Percentiles rank a stretch among this genome's conserved stretches.
These are phyloP conservation scores for Fusarium camptoceras DNA, from an alignment of 2,329 filamentous ascomycete species.

Conservation along the genomic window DNA sequence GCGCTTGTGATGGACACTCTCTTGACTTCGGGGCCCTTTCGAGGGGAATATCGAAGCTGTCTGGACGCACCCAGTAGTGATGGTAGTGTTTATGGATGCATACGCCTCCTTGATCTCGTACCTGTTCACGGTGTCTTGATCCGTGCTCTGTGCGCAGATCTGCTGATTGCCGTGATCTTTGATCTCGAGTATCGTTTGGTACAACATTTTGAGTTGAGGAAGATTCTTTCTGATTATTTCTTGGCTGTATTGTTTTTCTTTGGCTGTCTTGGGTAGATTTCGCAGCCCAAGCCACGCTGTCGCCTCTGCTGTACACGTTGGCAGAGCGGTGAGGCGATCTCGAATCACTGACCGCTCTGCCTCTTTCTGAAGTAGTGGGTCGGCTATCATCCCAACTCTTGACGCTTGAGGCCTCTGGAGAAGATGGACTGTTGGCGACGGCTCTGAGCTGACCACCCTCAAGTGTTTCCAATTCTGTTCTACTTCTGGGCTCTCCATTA, in stretches of 20 bases:
- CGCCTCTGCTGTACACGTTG: not conserved
- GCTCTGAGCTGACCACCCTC: not conserved
- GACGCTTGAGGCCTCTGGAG: conserved; percentile 5
- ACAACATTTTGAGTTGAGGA: conserved; percentile 19
- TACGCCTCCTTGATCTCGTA: conserved; percentile 46
- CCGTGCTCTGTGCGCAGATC: conserved; percentile 40
- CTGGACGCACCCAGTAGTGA: conserved; percentile 67
- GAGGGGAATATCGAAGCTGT: conserved; percentile 34
- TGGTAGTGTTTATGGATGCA: conserved; percentile 71
- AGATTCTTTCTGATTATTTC: conserved; percentile 11
- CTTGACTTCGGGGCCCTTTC: not conserved
- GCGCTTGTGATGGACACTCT: conserved; percentile 13
- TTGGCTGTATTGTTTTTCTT: conserved; percentile 35
- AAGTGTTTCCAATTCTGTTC: not conserved
- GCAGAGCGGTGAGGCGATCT: conserved; percentile 14
- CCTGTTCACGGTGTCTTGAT: conserved; percentile 41
- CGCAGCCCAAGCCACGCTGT: not conserved
- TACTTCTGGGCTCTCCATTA: not conserved
- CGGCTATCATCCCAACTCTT: conserved; percentile 8
- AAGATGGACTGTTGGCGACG: not conserved
- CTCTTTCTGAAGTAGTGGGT: conserved; percentile 9
- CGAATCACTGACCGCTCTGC: conserved; percentile 4
- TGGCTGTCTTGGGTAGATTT: conserved; percentile 8
- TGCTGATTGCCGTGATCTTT: conserved; percentile 15
- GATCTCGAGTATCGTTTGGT: conserved; percentile 11